phyloP scores from a whole-genome alignment of 2,329 filamentous ascomycete genomes.

The Chaetomiaceae sp. region DNA sequence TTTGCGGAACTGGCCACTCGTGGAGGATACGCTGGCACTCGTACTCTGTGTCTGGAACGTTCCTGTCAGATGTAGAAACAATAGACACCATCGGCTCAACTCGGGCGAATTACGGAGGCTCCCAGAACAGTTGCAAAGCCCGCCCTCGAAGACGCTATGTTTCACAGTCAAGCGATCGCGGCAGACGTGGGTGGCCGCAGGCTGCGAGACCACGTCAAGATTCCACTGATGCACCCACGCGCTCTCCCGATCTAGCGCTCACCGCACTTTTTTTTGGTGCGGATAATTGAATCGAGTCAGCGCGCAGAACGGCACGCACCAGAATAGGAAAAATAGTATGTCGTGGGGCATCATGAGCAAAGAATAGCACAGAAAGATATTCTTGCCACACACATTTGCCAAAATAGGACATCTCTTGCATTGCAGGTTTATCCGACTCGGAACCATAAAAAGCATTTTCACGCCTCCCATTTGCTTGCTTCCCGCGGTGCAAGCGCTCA shows the following conservation, averaged over 20 bases:
- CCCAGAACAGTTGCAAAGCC: neutral
- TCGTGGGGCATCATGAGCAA: neutral
- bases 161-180: conserved; percentile 17
- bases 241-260: conserved; percentile 4
- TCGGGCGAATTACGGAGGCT: conserved; percentile 1
- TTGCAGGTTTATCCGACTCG: conserved; percentile 10
- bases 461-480: conserved; percentile 9
- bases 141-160: neutral
- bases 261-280: conserved; percentile 6
- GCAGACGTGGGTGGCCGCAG: conserved; percentile 4
- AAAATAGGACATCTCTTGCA: conserved; percentile 5
- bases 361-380: neutral
- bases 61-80: conserved; percentile 3
- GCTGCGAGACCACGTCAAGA: neutral
- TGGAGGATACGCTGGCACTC: too few species aligned
- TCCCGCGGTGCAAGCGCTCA: conserved; percentile 5
- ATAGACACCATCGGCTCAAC: conserved; percentile 4
- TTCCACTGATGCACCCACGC: conserved; percentile 3
- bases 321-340: neutral
- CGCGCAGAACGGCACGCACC: neutral
- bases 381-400: neutral
- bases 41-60: neutral
- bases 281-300: neutral
- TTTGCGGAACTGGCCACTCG: neutral
- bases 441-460: conserved; percentile 9